These are phyloP conservation scores for Pestalotiopsis sp. DNA, from an alignment of 2,329 filamentous ascomycete species.

Conservation along the genomic window DNA sequence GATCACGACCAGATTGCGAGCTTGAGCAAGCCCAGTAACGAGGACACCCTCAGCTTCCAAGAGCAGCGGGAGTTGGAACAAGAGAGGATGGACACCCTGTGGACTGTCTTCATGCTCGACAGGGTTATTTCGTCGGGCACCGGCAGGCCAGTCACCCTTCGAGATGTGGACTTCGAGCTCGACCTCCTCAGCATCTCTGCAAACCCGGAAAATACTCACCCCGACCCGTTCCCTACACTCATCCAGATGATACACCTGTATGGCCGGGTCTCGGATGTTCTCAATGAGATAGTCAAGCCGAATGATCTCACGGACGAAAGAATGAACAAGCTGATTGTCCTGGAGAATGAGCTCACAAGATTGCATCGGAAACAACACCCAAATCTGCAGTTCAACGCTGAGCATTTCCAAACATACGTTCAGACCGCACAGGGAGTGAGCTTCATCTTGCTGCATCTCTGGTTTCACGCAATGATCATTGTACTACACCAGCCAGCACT, in stretches of 20 bases:
- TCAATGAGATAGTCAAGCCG: conserved; percentile 78
- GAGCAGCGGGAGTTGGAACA: conserved; percentile 73
- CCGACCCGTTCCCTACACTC: conserved; percentile 77
- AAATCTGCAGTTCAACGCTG: conserved; percentile 79
- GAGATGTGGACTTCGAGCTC: conserved; percentile 84
- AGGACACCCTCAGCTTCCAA: conserved; percentile 43
- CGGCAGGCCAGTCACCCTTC: conserved; percentile 79
- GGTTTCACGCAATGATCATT: conserved; percentile 87
- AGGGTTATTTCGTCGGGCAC: conserved; percentile 87
- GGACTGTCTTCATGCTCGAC: conserved; percentile 88
- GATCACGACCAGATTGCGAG: conserved; percentile 22
- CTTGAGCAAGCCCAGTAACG: conserved; percentile 42
- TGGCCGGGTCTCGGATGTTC: conserved; percentile 78
- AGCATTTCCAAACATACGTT: conserved; percentile 85
- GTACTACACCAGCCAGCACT: conserved; percentile 83
- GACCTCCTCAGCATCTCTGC: conserved; percentile 60
- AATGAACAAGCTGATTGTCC: conserved; percentile 70
- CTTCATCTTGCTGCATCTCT: conserved; percentile 84
- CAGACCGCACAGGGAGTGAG: conserved; percentile 81
- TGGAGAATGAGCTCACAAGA: conserved; percentile 78
- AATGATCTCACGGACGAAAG: conserved; percentile 77
- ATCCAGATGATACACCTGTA: conserved; percentile 87
- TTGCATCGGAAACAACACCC: conserved; percentile 74
- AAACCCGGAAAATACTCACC: conserved; percentile 67
- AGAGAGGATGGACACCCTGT: conserved; percentile 85